Evolutionary conservation across 495 filamentous ascomycete species (phyloP).

Genomic region (Podospora pseudopauciseta): DNA sequence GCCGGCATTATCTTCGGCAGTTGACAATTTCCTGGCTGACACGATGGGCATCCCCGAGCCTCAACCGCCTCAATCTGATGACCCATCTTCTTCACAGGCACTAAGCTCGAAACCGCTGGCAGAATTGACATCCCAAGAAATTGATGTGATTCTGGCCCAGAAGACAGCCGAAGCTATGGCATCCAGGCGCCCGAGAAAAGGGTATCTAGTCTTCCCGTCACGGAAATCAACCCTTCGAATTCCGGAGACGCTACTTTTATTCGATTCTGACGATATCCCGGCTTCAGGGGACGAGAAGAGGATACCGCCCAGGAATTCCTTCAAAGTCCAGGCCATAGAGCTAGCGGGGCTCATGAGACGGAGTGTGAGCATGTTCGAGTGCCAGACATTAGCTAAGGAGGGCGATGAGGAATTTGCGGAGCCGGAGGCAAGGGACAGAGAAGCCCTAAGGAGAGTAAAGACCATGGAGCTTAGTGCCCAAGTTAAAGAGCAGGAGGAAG

Average conservation of each 20-base stretch:
- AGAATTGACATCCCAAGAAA: not conserved
- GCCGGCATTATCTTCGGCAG: not conserved
- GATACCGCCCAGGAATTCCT: conserved; percentile 26
- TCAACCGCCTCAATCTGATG: conserved; percentile 4
- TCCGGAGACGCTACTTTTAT: conserved; percentile 29
- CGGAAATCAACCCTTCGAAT: conserved; percentile 34
- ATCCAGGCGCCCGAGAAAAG: conserved; percentile 22
- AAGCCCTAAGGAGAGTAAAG: conserved; percentile 17
- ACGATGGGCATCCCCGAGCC: not conserved
- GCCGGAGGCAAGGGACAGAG: conserved; percentile 7
- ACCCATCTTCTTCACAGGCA: not conserved
- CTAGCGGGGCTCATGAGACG: conserved; percentile 36
- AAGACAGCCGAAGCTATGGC: conserved; percentile 8
- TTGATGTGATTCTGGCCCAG: conserved; percentile 1
- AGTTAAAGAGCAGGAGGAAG: not conserved
- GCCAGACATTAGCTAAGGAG: conserved; percentile 24
- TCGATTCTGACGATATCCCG: conserved; percentile 32
- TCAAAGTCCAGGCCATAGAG: conserved; percentile 35
- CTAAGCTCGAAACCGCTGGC: not conserved
- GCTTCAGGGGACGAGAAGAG: conserved; percentile 6
- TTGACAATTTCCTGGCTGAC: not conserved
- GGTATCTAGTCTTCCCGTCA: conserved; percentile 37
- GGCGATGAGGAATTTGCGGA: conserved; percentile 25
- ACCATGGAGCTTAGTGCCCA: conserved; percentile 11
- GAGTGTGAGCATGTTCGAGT: conserved; percentile 37